phyloP scores from a whole-genome alignment of 2,329 filamentous ascomycete species.

The Nemania sp. region DNA sequence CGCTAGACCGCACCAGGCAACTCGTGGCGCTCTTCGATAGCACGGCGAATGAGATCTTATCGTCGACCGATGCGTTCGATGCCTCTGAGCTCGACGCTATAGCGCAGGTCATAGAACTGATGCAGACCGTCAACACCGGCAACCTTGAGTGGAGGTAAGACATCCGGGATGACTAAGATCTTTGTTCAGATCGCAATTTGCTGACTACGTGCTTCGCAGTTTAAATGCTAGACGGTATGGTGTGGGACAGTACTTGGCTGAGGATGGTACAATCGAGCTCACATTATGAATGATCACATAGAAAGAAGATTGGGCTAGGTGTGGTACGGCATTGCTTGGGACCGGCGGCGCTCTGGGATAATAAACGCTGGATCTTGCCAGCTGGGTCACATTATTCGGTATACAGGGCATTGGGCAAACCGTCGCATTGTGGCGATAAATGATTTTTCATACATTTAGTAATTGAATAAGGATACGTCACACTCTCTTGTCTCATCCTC shows the following conservation, averaged over 20 bases:
- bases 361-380: too few relatives aligned
- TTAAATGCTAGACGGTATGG: constrained; percentile 30
- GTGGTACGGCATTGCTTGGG: not conserved
- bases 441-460: too few relatives aligned
- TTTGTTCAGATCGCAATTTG: not conserved
- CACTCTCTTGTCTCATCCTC: too few relatives aligned
- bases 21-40: constrained; percentile 32
- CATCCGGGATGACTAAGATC: not conserved
- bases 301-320: not conserved
- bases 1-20: constrained; percentile 29
- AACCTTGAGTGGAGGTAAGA: constrained; percentile 37
- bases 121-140: constrained; percentile 34
- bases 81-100: constrained; percentile 27
- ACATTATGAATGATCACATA: constrained; percentile 24
- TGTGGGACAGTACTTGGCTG: constrained; percentile 22
- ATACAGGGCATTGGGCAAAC: too few relatives aligned
- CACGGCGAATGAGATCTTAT: constrained; percentile 26
- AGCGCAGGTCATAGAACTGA: constrained; percentile 26
- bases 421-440: too few relatives aligned
- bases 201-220: constrained; percentile 18
- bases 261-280: constrained; percentile 28
- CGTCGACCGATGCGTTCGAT: constrained; percentile 21
- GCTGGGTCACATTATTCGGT: too few relatives aligned
- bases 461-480: too few relatives aligned
- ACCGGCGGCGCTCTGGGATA: too few relatives aligned